Percentiles rank a stretch among this genome's conserved stretches.
Conservation (phyloP, 108 stramenopile genomes). For the Fragilariopsis cylindrus region DNA sequence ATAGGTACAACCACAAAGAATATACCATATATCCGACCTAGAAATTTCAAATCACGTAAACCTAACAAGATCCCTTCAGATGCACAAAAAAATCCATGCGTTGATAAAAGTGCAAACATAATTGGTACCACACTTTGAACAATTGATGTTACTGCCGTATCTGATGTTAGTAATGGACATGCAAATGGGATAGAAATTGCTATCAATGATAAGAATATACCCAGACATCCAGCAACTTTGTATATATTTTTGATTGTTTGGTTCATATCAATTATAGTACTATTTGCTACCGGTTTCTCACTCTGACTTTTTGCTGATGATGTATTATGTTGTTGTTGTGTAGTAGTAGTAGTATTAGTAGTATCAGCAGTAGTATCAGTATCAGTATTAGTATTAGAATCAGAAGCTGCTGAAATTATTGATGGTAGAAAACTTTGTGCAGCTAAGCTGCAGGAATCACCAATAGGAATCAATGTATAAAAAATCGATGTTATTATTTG, state of each 20-base stretch:
- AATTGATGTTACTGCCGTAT: constrained; percentile 37
- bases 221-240: constrained; percentile 18
- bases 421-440: constrained; percentile 67
- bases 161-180: constrained; percentile 50
- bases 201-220: constrained; percentile 1
- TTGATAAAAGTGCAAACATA: constrained; percentile 40
- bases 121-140: constrained; percentile 50
- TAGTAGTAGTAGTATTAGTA: neutral
- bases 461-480: constrained; percentile 64
- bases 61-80: constrained; percentile 61
- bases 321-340: neutral
- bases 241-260: constrained; percentile 6
- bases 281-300: constrained; percentile 2
- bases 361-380: no score
- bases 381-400: no score
- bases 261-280: neutral
- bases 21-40: constrained; percentile 48
- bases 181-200: constrained; percentile 34
- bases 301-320: neutral
- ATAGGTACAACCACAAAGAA: constrained; percentile 61
- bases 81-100: constrained; percentile 61
- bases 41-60: constrained; percentile 54
- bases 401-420: neutral
- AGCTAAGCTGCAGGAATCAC: constrained; percentile 59
- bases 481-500: constrained; percentile 67